Evolutionary conservation across 148 eudicot species (phyloP).

Genomic region (Chenopodium berlandieri): DNA sequence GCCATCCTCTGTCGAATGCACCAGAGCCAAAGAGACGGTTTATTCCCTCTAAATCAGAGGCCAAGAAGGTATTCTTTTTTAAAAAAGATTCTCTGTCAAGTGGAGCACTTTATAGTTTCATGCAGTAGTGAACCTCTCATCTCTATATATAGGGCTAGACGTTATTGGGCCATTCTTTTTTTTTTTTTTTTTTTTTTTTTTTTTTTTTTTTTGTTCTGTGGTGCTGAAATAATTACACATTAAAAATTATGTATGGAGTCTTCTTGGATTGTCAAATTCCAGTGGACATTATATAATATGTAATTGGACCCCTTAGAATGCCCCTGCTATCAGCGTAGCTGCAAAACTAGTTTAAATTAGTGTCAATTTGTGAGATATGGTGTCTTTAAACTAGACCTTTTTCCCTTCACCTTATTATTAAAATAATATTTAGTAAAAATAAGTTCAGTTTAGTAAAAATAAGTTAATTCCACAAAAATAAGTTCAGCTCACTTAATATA

Average conservation of each 20-base stretch:
- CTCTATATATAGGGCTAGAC: neutral
- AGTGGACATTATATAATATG: neutral
- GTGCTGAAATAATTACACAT: neutral
- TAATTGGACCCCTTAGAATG: neutral
- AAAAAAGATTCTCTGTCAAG: neutral
- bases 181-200: no score
- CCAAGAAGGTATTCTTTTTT: constrained; percentile 51
- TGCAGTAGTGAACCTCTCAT: neutral
- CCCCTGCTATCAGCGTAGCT: neutral
- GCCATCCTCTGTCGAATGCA: constrained; percentile 78
- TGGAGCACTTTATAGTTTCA: neutral
- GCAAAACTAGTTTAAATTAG: neutral
- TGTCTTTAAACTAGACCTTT: neutral
- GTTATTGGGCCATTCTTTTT: neutral
- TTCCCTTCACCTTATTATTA: no score
- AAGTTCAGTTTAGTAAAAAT: no score
- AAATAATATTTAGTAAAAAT: no score
- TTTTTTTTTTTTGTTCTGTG: neutral
- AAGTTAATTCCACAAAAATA: no score
- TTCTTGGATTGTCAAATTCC: neutral
- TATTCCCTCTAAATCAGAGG: constrained; percentile 89
- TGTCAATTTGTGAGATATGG: neutral
- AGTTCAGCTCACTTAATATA: no score
- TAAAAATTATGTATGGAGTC: neutral
- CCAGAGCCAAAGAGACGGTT: constrained; percentile 96